These are phyloP conservation scores for Zalerion maritima DNA, from an alignment of 495 filamentous ascomycete genomes.

Conservation along the genomic window DNA sequence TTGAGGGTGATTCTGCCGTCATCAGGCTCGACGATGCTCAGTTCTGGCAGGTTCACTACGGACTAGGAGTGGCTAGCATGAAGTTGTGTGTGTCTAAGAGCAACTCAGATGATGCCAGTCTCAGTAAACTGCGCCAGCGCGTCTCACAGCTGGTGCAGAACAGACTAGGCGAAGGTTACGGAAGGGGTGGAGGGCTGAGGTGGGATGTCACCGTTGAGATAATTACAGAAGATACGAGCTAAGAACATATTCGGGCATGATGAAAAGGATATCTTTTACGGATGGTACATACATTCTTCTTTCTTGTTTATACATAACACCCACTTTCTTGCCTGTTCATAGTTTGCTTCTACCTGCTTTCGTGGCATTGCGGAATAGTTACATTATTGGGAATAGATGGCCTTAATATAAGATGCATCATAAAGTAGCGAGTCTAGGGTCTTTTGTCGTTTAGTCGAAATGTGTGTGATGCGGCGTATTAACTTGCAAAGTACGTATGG, in stretches of 20 bases:
- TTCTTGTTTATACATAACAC: too few relatives aligned
- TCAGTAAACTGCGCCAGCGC: conserved; percentile 54
- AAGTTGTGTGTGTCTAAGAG: conserved; percentile 53
- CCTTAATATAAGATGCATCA: too few relatives aligned
- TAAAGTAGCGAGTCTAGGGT: too few relatives aligned
- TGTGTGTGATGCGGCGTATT: too few relatives aligned
- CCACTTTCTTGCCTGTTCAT: too few relatives aligned
- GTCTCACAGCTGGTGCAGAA: conserved; percentile 70
- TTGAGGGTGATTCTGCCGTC: conserved; percentile 64
- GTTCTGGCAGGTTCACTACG: conserved; percentile 99
- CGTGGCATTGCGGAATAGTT: too few relatives aligned
- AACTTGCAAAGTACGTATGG: too few relatives aligned
- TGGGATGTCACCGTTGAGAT: conserved; percentile 69
- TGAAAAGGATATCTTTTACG: conserved; percentile 5
- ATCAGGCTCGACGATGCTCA: conserved; percentile 69
- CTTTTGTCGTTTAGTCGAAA: too few relatives aligned
- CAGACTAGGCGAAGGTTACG: conserved; percentile 75
- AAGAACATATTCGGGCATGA: too few relatives aligned
- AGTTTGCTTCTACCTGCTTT: too few relatives aligned
- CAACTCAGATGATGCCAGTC: conserved; percentile 41
- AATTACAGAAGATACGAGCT: conserved; percentile 20
- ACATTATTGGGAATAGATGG: too few relatives aligned
- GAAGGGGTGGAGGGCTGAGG: conserved; percentile 53
- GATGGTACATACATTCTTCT: too few relatives aligned
- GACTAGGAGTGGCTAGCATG: conserved; percentile 86